A percentile compares a stretch with the other conserved stretches of the same genome.
These are phyloP conservation scores for Monosporozyma aerobia DNA, from an alignment of 805 yeast species.

Conservation along the genomic window DNA sequence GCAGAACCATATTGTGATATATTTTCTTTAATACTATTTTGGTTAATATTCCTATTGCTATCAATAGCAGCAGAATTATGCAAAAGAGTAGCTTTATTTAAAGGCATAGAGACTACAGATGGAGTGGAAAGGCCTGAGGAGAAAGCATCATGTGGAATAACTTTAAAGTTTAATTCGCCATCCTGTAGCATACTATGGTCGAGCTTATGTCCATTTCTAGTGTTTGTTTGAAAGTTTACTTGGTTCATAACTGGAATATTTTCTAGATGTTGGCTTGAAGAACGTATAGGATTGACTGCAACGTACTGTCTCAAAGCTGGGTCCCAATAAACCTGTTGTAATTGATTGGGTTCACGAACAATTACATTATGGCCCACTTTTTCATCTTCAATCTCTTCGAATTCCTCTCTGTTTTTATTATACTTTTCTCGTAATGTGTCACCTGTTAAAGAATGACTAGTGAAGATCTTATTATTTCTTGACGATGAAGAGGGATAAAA, in stretches of 20 bases:
- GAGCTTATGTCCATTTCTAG: background rate
- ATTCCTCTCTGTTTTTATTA: constrained; percentile 23
- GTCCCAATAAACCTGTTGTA: constrained; percentile 1
- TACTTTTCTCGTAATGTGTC: constrained; percentile 26
- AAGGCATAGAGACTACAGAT: background rate
- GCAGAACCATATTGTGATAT: background rate
- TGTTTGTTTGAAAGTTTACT: background rate
- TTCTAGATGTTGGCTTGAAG: background rate
- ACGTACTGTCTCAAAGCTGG: background rate
- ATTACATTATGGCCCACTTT: background rate
- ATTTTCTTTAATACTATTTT: background rate
- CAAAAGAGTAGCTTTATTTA: background rate
- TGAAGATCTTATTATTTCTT: constrained; percentile 34
- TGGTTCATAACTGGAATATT: background rate
- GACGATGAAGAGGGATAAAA: constrained; percentile 27
- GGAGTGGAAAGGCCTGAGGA: background rate
- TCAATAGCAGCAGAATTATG: background rate
- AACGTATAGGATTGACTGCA: background rate
- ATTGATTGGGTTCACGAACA: background rate
- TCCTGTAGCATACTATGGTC: background rate
- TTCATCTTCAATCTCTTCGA: constrained; percentile 9
- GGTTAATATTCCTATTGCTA: background rate
- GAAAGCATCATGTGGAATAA: background rate
- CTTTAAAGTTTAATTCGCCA: background rate
- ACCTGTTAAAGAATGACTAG: constrained; percentile 39